Conservation (phyloP, 768 basidiomycete species). For the Kwoniella botswanensis region DNA sequence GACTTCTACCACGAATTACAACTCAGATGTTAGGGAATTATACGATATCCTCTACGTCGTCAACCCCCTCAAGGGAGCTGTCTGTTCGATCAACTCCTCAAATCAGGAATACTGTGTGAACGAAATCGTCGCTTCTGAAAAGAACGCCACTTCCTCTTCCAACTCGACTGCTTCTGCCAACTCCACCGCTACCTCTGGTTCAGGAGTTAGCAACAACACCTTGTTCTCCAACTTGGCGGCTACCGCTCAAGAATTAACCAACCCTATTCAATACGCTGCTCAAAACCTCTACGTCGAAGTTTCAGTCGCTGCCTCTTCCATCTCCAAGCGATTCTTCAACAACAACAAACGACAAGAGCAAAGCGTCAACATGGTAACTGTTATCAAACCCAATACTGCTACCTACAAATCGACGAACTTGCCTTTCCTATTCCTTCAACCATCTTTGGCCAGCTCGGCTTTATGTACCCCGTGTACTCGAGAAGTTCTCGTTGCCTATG, state of each 20-base stretch:
- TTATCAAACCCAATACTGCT: constrained; percentile 59
- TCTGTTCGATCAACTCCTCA: constrained; percentile 76
- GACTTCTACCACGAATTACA: constrained; percentile 58
- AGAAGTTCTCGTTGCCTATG: constrained; percentile 74
- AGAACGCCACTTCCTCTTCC: constrained; percentile 23
- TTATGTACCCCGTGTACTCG: constrained; percentile 86
- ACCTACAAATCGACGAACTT: constrained; percentile 65
- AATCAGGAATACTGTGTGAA: constrained; percentile 72
- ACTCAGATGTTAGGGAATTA: constrained; percentile 63
- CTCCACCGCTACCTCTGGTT: constrained; percentile 36
- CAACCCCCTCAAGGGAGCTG: constrained; percentile 67
- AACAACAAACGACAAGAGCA: constrained; percentile 20
- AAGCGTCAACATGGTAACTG: constrained; percentile 36
- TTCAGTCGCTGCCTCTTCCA: constrained; percentile 27
- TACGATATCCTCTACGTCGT: constrained; percentile 85
- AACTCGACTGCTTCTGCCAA: constrained; percentile 62
- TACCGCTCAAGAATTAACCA: constrained; percentile 26
- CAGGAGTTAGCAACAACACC: constrained; percentile 33
- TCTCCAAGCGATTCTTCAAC: constrained; percentile 45
- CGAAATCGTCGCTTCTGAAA: constrained; percentile 58
- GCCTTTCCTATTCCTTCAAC: constrained; percentile 77
- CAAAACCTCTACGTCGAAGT: constrained; percentile 39
- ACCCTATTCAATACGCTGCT: constrained; percentile 50
- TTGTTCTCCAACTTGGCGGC: constrained; percentile 44
- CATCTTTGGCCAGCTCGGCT: constrained; percentile 61